These are phyloP conservation scores for Zalaria obscura DNA, from an alignment of 2,329 filamentous ascomycete species.

Conservation along the genomic window DNA sequence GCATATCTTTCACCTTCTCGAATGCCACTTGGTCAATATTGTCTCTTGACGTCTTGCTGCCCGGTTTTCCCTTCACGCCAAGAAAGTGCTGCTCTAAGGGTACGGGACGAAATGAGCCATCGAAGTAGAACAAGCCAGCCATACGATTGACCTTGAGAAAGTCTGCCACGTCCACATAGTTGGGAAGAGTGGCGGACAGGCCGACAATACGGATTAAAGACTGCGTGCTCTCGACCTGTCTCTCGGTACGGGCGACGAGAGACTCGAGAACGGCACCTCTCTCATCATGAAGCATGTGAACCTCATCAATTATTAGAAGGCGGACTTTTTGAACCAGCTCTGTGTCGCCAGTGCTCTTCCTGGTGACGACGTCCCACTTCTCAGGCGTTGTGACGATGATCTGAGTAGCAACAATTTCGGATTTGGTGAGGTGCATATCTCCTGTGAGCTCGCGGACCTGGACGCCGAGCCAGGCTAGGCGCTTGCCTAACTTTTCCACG, in stretches of 20 bases:
- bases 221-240: slow-evolving; percentile 96
- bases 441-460: slow-evolving; percentile 88
- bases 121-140: slow-evolving; percentile 92
- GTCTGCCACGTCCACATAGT: slow-evolving; percentile 92
- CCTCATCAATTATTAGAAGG: slow-evolving; percentile 92
- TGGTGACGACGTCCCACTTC: slow-evolving; percentile 97
- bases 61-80: slow-evolving; percentile 83
- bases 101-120: slow-evolving; percentile 87
- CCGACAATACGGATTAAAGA: slow-evolving; percentile 93
- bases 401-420: slow-evolving; percentile 89
- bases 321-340: slow-evolving; percentile 96
- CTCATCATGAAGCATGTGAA: slow-evolving; percentile 98
- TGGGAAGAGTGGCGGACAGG: slow-evolving; percentile 86
- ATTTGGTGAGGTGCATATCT: slow-evolving; percentile 96
- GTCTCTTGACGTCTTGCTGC: slow-evolving; percentile 66
- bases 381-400: slow-evolving; percentile 98
- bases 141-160: slow-evolving; percentile 92
- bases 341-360: slow-evolving; percentile 93
- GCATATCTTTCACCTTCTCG: slow-evolving; percentile 90
- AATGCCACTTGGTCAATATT: slow-evolving; percentile 81
- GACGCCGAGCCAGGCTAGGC: slow-evolving; percentile 85
- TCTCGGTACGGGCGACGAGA: slow-evolving; percentile 82
- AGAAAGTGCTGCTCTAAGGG: slow-evolving; percentile 96
- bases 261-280: slow-evolving; percentile 92
- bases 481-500: slow-evolving; percentile 83